These are phyloP conservation scores for Zasmidium angulare DNA, from an alignment of 2,329 filamentous ascomycete genomes.

Conservation along the genomic window DNA sequence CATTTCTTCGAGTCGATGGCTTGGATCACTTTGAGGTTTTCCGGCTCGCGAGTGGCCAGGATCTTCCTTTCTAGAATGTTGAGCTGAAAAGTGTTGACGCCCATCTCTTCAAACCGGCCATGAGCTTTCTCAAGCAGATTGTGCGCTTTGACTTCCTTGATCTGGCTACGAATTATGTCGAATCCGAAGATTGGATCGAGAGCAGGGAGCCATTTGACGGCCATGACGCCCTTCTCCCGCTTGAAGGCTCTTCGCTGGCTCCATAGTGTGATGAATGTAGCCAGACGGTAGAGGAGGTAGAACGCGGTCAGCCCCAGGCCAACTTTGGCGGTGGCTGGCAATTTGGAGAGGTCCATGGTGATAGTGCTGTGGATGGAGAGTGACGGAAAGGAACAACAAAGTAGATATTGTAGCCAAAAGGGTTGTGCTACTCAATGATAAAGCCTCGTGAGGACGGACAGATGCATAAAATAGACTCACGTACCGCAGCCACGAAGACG, in stretches of 20 bases:
- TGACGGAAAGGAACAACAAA: not conserved
- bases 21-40: slow-evolving; percentile 50
- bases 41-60: slow-evolving; percentile 47
- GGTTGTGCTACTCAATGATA: no score
- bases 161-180: slow-evolving; percentile 47
- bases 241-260: slow-evolving; percentile 39
- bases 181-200: slow-evolving; percentile 56
- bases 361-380: not conserved
- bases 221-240: slow-evolving; percentile 49
- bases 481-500: no score
- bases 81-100: slow-evolving; percentile 41
- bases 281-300: slow-evolving; percentile 38
- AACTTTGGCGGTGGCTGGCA: slow-evolving; percentile 21
- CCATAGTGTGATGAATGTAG: slow-evolving; percentile 36
- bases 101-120: slow-evolving; percentile 34
- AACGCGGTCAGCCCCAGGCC: slow-evolving; percentile 32
- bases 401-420: not conserved
- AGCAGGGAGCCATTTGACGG: slow-evolving; percentile 49
- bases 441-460: no score
- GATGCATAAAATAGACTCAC: no score
- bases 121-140: slow-evolving; percentile 37
- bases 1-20: slow-evolving; percentile 50
- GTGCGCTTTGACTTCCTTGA: slow-evolving; percentile 39
- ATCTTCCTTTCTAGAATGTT: slow-evolving; percentile 33
- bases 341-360: slow-evolving; percentile 15